Conservation (phyloP, 2,329 filamentous ascomycete species). For the Stachybotrys echinatus region DNA sequence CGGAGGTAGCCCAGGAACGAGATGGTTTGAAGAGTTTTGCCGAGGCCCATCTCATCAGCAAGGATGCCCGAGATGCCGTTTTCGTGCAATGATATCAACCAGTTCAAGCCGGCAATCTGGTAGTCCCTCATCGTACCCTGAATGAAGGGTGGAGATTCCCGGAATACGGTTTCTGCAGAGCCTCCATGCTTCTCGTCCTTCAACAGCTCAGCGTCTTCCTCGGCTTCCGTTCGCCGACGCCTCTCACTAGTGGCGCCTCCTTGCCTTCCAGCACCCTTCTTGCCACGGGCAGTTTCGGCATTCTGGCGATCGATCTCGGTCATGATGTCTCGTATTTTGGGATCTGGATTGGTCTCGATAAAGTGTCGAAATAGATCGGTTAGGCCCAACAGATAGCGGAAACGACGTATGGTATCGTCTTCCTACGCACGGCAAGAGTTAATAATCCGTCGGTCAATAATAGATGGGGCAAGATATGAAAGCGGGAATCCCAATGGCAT, state of each 20-base stretch:
- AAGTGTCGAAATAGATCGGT: slow-evolving; percentile 98
- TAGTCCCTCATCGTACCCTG: slow-evolving; percentile 92
- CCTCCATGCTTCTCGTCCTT: slow-evolving; percentile 87
- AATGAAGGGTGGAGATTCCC: slow-evolving; percentile 88
- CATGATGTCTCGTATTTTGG: slow-evolving; percentile 90
- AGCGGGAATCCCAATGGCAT: not conserved
- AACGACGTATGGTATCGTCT: slow-evolving; percentile 90
- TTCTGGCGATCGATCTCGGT: slow-evolving; percentile 92
- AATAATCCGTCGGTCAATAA: not conserved
- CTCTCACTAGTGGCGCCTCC: slow-evolving; percentile 77
- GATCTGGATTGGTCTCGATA: slow-evolving; percentile 95
- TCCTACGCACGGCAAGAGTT: slow-evolving; percentile 48
- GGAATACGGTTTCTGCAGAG: slow-evolving; percentile 82
- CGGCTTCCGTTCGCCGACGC: slow-evolving; percentile 86
- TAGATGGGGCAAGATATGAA: not conserved
- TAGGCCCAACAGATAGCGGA: slow-evolving; percentile 88
- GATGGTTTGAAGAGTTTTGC: slow-evolving; percentile 96
- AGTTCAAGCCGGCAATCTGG: slow-evolving; percentile 91
- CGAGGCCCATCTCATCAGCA: slow-evolving; percentile 97
- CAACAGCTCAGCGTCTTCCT: slow-evolving; percentile 86
- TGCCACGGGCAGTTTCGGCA: slow-evolving; percentile 62
- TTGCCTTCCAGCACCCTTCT: slow-evolving; percentile 72
- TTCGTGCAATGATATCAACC: slow-evolving; percentile 95
- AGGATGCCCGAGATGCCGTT: slow-evolving; percentile 98
- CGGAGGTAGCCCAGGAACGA: slow-evolving; percentile 92